Conservation (phyloP, 176 grass and related monocot genomes). For the Oryza longistaminata region DNA sequence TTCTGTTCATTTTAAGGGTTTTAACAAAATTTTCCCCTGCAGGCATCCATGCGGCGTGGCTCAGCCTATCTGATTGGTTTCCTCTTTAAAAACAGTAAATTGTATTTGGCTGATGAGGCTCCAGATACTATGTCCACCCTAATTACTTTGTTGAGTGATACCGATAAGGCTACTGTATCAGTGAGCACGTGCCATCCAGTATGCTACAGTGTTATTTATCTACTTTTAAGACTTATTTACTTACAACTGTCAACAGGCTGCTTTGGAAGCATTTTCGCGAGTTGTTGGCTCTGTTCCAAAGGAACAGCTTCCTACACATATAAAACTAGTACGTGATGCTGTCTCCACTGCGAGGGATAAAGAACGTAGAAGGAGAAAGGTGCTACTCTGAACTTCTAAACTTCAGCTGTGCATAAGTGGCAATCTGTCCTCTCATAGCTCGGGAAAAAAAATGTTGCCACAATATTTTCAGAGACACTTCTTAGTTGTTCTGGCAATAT, state of each 20-base stretch:
- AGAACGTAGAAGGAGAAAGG: conserved; percentile 93
- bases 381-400: conserved; percentile 26
- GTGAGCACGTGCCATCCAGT: conserved; percentile 49
- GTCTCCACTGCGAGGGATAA: conserved; percentile 97
- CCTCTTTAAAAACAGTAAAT: conserved; percentile 89
- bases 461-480: conserved; percentile 11
- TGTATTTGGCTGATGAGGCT: conserved; percentile 92
- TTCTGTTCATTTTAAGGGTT: conserved; percentile 5
- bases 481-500: not conserved
- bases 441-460: not conserved
- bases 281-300: conserved; percentile 86
- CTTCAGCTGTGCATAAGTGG: conserved; percentile 24
- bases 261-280: conserved; percentile 92
- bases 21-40: conserved; percentile 31
- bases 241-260: conserved; percentile 60
- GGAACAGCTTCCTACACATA: conserved; percentile 83
- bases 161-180: conserved; percentile 74
- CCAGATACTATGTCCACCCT: conserved; percentile 79
- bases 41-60: conserved; percentile 88
- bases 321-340: conserved; percentile 94
- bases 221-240: conserved; percentile 24
- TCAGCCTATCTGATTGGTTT: conserved; percentile 89
- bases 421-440: not conserved
- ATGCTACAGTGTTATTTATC: conserved; percentile 31
- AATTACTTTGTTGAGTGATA: conserved; percentile 85